phyloP scores from a whole-genome alignment of 2,329 filamentous ascomycete species.

The Exophiala sp. region DNA sequence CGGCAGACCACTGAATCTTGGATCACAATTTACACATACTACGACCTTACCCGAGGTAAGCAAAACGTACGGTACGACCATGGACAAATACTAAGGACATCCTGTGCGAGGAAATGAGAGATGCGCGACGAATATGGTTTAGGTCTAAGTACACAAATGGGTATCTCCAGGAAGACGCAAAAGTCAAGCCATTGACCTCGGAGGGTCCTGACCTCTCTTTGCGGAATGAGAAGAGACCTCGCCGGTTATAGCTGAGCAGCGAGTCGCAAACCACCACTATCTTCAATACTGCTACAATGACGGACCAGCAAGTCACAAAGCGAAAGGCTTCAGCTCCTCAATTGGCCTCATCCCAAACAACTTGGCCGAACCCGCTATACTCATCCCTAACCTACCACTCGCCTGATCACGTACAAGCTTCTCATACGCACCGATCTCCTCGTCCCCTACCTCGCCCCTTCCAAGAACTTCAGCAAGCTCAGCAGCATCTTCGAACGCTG shows the following conservation, averaged over 20 bases:
- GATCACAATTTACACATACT: no score
- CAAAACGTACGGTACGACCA: no score
- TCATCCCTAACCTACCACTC: neutral
- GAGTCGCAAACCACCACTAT: neutral
- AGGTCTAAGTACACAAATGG: no score
- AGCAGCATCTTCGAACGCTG: conserved; percentile 40
- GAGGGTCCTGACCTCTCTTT: no score
- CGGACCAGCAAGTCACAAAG: neutral
- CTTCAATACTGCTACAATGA: neutral
- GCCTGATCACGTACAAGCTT: neutral
- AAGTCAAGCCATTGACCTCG: no score
- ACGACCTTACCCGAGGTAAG: no score
- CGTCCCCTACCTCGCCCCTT: neutral
- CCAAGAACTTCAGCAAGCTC: conserved; percentile 31
- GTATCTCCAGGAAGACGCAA: no score
- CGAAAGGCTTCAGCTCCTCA: neutral
- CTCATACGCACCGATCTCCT: neutral
- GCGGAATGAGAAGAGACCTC: neutral
- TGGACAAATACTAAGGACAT: no score
- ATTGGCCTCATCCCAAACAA: neutral
- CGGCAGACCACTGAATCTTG: no score
- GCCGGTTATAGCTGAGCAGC: neutral
- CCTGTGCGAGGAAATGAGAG: no score
- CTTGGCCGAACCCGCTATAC: neutral
- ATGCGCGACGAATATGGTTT: no score